Base-by-base conservation (phyloP, 2,329 filamentous ascomycete genomes). In the Aspergillus jensenii region DNA sequence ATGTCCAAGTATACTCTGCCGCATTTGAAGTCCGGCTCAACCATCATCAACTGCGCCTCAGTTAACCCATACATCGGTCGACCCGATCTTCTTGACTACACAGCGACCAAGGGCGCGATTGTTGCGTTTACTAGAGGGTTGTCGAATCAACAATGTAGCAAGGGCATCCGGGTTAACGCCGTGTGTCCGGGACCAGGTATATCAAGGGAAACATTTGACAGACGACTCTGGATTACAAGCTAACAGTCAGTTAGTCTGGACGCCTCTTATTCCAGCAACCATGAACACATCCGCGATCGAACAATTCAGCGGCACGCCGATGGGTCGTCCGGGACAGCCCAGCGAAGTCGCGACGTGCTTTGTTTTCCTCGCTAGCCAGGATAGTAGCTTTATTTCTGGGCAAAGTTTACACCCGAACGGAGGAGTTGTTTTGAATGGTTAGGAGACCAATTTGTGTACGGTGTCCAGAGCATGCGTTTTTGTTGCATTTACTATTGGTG, bases 11-110 rank as follows among this genome's bases (percentile, higher is more conserved):
- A 93, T 69, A 76, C 82, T 12, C 80, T 95, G 11, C 86, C 86
- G 0, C 88, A 93, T 74, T 89, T 95, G 86, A 84, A 85, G 68
- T 73, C 74, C n/a, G 90, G 91, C 37, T 82, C 85, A 56, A 87
- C 85, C 25, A 91, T 96, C 72, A 91, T 96, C 82, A 95, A 93
- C 79, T 92, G 91, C 71, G 87, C 90, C 45, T 92, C 89, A 33
- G 87, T 95, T 71, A 93, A 93, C 72, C 89, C 87, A 25, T 95
- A 93, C 76, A 84, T 92, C 58, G 90, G 90, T 40, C 88, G 90
- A 1, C 87, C 88, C 0, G 90, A 93, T 67, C 82, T 93, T 2
- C 83, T 95, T 49, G 90, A 95, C 74, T 93, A 95, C 77, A 92
- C 90, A 0, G 86, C 87, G 1, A 91, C 88, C 40, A 78, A 79